Base-by-base conservation (phyloP, 768 basidiomycete species). In the Naganishia friedmannii region DNA sequence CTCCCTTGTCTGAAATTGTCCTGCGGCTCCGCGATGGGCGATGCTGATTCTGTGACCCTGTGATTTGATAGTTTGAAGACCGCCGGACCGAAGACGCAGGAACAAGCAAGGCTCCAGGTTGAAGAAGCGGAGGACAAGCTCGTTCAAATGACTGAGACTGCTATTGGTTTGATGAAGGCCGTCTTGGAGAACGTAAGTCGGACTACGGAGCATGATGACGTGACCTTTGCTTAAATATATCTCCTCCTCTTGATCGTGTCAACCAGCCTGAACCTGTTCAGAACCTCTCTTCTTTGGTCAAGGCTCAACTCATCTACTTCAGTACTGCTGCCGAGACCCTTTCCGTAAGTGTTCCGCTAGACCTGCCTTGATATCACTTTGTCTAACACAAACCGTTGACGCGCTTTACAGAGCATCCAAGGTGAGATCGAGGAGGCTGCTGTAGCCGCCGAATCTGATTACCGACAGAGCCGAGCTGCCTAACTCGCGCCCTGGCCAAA, bases 81-180 rank as follows among this genome's bases (percentile, higher is more conserved):
- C 53, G 88, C 91, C 0, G 80, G 78, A 71, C 87, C 90, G 0
- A 82, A 87, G 21, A 90, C 84, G 83, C 92, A 94, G 80, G 96
- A 98, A 78, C 93, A 96, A 65, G 91, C 93, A 4, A 85, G 91
- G 57, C 87, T 96, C 26, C 92, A 94, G 70, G 83, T 84, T 53
- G 84, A 84, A 69, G 80, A 82, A 45, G 82, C 82, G 15, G 84
- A 84, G 70, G 96, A 99, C 79, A 92, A 94, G 81, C 87, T 98
- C 37, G 96, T 98, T 6, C 93, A 94, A 80, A 93, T 92, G 85
- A 99, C 96, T 28, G 96, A 99, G 81, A 90, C 94, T 34, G 95
- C 94, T 0, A 96, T 96, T 75, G 91, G 90, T 2, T 86, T 93
- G 53, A 95, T 96, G 93, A 95, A 95, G 85, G 90, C 91, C n/a